phyloP scores from a whole-genome alignment of 176 grass and related monocot species.

The Avena sativa region DNA sequence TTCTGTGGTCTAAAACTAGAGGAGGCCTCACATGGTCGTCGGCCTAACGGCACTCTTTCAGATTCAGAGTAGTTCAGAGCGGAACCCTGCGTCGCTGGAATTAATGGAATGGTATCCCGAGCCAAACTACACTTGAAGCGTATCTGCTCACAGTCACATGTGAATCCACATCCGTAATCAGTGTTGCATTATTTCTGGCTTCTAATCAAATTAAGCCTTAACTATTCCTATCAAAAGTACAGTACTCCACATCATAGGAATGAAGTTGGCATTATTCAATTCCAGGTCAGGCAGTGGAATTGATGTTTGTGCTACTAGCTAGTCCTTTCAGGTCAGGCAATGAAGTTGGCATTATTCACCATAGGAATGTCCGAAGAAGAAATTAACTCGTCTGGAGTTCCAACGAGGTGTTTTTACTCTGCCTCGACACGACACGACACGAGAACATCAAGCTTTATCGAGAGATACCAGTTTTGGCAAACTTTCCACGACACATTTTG shows the following conservation, averaged over 20 bases:
- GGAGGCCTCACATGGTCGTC: slow-evolving; percentile 35
- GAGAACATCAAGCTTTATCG: no score
- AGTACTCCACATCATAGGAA: not conserved
- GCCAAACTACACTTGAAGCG: not conserved
- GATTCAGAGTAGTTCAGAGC: not conserved
- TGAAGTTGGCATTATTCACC: no score
- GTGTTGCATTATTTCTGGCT: not conserved
- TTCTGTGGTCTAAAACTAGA: slow-evolving; percentile 9
- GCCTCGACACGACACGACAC: no score
- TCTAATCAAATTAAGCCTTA: not conserved
- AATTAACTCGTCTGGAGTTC: no score
- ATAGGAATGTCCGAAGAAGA: no score
- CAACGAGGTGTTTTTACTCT: no score
- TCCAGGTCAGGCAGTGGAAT: no score
- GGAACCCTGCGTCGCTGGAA: not conserved
- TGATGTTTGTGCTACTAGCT: not conserved
- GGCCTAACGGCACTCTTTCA: slow-evolving; percentile 8
- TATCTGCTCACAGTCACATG: not conserved
- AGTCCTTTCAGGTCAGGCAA: no score
- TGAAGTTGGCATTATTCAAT: no score
- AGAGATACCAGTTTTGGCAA: no score
- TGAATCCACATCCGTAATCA: not conserved
- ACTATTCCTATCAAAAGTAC: not conserved
- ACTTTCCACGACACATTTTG: no score
- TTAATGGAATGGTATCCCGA: not conserved